phyloP scores from a whole-genome alignment of 148 eudicot genomes.

The Persicaria maculosa region DNA sequence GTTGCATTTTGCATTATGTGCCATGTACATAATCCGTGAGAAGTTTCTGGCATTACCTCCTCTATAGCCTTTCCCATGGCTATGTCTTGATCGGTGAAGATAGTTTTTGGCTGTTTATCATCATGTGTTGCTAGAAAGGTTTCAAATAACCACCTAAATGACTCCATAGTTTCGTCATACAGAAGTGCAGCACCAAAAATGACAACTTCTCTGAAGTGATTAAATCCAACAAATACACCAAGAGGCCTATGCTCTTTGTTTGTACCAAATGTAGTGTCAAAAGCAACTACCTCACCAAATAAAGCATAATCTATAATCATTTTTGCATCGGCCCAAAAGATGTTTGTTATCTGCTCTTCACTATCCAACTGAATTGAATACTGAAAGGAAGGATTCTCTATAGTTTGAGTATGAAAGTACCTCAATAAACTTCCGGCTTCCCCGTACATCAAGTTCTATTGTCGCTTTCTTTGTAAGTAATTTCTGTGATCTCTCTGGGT shows the following conservation, averaged over 20 bases:
- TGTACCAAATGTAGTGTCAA: slow-evolving; percentile 16
- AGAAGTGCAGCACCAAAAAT: slow-evolving; percentile 16
- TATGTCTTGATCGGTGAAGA: not conserved
- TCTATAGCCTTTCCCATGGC: not conserved
- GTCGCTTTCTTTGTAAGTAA: no score
- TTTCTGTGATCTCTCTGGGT: no score
- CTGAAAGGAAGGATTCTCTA: not conserved
- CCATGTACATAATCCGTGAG: not conserved
- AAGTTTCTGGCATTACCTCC: not conserved
- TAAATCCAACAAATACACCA: slow-evolving; percentile 11
- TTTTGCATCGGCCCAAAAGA: no score
- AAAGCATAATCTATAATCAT: not conserved
- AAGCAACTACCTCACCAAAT: no score
- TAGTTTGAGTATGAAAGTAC: not conserved
- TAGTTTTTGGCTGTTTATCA: slow-evolving; percentile 2
- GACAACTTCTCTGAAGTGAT: slow-evolving; percentile 5
- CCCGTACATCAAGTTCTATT: not conserved
- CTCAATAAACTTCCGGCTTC: not conserved
- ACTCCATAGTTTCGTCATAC: slow-evolving; percentile 12
- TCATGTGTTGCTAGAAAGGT: not conserved
- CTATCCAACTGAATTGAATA: not conserved
- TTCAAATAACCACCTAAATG: slow-evolving; percentile 16
- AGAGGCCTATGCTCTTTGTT: slow-evolving; percentile 6
- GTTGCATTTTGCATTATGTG: not conserved
- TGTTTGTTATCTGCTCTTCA: not conserved